A percentile compares a stretch with the other conserved stretches of the same genome.
These are phyloP conservation scores for Fusarium lateritium DNA, from an alignment of 2,329 filamentous ascomycete genomes.

Conservation along the genomic window DNA sequence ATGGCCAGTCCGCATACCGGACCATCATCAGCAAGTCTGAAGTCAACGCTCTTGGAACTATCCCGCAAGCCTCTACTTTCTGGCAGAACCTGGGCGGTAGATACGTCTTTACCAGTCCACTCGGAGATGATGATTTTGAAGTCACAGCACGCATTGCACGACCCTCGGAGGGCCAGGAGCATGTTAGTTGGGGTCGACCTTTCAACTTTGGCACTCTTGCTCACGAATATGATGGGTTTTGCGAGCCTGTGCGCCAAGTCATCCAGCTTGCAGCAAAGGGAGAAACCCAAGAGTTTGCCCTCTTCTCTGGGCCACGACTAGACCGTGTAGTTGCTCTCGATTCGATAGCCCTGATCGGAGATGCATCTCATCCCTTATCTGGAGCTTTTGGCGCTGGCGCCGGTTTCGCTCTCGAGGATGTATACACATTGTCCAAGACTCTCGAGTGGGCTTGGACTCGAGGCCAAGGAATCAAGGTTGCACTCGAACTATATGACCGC, in stretches of 20 bases:
- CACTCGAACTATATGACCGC: conserved; percentile 47
- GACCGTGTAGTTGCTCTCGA: conserved; percentile 42
- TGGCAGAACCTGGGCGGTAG: conserved; percentile 52
- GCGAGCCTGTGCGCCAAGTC: conserved; percentile 50
- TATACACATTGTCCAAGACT: conserved; percentile 43
- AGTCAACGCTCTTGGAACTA: conserved; percentile 49
- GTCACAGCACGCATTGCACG: conserved; percentile 47
- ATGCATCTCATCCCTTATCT: conserved; percentile 68
- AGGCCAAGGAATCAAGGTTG: conserved; percentile 33
- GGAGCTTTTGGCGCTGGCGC: conserved; percentile 60
- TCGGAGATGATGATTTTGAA: conserved; percentile 54
- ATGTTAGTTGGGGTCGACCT: conserved; percentile 52
- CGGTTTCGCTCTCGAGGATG: conserved; percentile 56
- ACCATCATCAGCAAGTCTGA: conserved; percentile 49
- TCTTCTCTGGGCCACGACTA: conserved; percentile 52
- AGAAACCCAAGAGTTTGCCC: conserved; percentile 49
- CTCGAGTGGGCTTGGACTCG: conserved; percentile 46
- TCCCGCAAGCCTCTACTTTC: conserved; percentile 51
- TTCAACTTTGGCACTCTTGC: conserved; percentile 42
- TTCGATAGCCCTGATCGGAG: conserved; percentile 64
- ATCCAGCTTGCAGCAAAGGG: conserved; percentile 49
- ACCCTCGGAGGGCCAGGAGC: conserved; percentile 42
- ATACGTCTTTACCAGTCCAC: conserved; percentile 54
- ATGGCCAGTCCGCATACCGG: conserved; percentile 53
- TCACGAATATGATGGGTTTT: conserved; percentile 50